These are phyloP conservation scores for Grigorovia yakushimaensis DNA, from an alignment of 805 yeast species.

Conservation along the genomic window DNA sequence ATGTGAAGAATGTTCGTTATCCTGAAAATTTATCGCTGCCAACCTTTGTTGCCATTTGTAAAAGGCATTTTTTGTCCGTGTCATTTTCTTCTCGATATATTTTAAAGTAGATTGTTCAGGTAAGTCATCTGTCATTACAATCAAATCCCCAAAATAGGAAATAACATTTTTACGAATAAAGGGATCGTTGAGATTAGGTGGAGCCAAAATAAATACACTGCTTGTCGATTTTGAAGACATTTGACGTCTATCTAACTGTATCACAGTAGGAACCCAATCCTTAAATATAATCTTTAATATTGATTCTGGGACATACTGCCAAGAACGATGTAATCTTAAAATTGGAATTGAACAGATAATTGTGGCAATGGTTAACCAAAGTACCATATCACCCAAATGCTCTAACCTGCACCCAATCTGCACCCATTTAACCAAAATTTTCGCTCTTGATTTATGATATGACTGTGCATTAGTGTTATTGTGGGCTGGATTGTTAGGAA, in stretches of 20 bases:
- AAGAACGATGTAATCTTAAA: constrained; percentile 58
- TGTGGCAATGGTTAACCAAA: constrained; percentile 87
- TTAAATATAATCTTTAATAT: constrained; percentile 51
- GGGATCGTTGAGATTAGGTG: constrained; percentile 73
- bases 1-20: not conserved
- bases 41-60: constrained; percentile 76
- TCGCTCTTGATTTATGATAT: constrained; percentile 39
- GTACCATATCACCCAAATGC: constrained; percentile 80
- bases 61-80: constrained; percentile 60
- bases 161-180: constrained; percentile 71
- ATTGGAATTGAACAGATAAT: constrained; percentile 75
- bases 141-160: constrained; percentile 85
- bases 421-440: constrained; percentile 72
- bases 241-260: constrained; percentile 73
- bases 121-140: constrained; percentile 34
- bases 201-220: constrained; percentile 60
- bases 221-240: constrained; percentile 47
- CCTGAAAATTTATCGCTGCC: constrained; percentile 5
- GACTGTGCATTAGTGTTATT: not conserved
- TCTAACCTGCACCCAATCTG: constrained; percentile 70
- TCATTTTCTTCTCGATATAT: constrained; percentile 56
- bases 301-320: constrained; percentile 61
- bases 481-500: constrained; percentile 22
- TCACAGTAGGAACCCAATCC: constrained; percentile 90
- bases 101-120: constrained; percentile 20